Evolutionary conservation across 441 rosid genomes (phyloP).

Genomic region (Dalechampia spathulata): DNA sequence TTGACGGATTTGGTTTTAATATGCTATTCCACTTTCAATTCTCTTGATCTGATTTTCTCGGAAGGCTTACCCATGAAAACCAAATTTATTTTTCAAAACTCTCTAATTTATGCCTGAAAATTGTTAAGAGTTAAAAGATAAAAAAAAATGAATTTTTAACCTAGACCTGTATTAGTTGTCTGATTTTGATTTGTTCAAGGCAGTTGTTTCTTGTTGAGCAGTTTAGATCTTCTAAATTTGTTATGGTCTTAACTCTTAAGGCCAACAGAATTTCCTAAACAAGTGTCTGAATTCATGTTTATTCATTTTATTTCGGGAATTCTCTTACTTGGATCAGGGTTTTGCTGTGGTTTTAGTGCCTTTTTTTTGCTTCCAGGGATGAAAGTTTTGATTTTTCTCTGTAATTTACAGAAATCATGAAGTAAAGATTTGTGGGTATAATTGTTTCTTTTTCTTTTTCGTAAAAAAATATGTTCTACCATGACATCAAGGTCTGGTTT

Average conservation of each 20-base stretch:
- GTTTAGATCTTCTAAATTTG: slow-evolving; percentile 25
- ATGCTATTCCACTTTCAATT: slow-evolving; percentile 5
- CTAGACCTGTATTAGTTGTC: background rate
- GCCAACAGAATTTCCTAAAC: slow-evolving; percentile 6
- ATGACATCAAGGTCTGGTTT: no score
- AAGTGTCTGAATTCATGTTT: slow-evolving; percentile 12
- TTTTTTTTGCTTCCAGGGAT: background rate
- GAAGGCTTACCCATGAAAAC: slow-evolving; percentile 1
- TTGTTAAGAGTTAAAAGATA: no score
- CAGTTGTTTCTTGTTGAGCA: slow-evolving; percentile 21
- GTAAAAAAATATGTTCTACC: no score
- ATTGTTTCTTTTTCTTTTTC: background rate
- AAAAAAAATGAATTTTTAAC: background rate
- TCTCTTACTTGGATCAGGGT: slow-evolving; percentile 30
- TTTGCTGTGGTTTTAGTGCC: slow-evolving; percentile 34
- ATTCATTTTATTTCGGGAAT: background rate
- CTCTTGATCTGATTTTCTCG: slow-evolving; percentile 34
- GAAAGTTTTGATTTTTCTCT: background rate
- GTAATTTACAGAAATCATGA: background rate
- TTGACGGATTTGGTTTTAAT: slow-evolving; percentile 6
- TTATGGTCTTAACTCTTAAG: slow-evolving; percentile 11
- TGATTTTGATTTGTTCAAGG: slow-evolving; percentile 11
- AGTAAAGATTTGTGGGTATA: background rate
- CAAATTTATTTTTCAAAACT: background rate
- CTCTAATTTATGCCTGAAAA: background rate